Evolutionary conservation across 1,284 basidiomycete genomes (phyloP), one percentile per base, ranked within the genome.

Genomic region (Trichosporon coremiiforme): DNA sequence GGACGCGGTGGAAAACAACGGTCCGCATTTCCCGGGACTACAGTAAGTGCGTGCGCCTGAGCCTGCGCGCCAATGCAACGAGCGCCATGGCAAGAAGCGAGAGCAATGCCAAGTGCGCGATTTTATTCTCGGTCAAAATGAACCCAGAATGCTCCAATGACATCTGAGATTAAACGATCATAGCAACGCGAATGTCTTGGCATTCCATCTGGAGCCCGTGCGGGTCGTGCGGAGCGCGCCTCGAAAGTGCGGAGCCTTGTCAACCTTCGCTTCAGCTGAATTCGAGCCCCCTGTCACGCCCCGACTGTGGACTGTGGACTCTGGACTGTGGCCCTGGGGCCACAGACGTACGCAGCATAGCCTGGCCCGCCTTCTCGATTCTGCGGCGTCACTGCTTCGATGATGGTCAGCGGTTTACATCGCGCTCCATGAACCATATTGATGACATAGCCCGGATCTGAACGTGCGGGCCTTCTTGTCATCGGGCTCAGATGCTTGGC

Each of bases 111-210:
- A 53, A 53, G 50, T 53, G 50, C 50, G 50, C 50, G 50, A 53
- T 53, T 53, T 53, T 53, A 53, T 53, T 53, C 50, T 53, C 50
- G 22, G 50, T 53, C 33, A 35, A 25, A 25, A 25, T 25, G 25
- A 25, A 25, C 25, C 25, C 25, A 17, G 6, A 35, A 25, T 25
- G 20, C 22, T 22, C 50, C 50, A 53, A 53, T 53, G 4, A 12
- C n/a, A 17, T 7, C 17, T 13, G 20, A 2, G 8, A 20, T 4
- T 17, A 4, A 22, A 22, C 50, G 50, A 53, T 53, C 50, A 17
- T 17, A 53, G 22, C n/a, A 17, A 53, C 22, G 50, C 25, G 25
- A 25, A 53, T 53, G 17, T 53, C 50, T 53, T 53, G 50, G 50
- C 50, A 53, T 53, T 53, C 22, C 25, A 25, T 25, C 25, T 25